Evolutionary conservation across 768 basidiomycete genomes (phyloP), one percentile per base, ranked within the genome.

Genomic region (Chlorophyllum brunneum): DNA sequence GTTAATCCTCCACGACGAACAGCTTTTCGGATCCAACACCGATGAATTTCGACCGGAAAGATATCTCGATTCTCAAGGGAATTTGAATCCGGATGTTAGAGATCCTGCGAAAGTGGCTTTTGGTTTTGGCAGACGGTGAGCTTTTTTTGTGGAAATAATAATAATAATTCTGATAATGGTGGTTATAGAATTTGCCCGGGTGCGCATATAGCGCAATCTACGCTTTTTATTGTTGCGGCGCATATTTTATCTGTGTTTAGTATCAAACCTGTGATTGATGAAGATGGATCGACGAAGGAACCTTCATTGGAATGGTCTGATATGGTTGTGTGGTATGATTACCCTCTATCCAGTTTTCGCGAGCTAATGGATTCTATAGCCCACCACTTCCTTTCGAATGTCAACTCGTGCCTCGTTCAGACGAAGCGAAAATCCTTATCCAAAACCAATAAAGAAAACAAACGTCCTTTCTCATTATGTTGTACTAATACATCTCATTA

Each of bases 271-370:
- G 59, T 62, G 8, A 58, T 61, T 1, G 61, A 64, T 54, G 61
- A 63, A 34, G 54, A 59, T 52, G 63, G 65, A 26, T 56, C 59
- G 4, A 23, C 55, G 2, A 43, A 63, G 15, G 61, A 62, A 41
- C 65, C 65, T 9, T 56, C 51, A 13, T 48, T 60, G 44, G 55
- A 62, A 7, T 66, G 49, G 39, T 57, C 62, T 10, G 63, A 64
- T 15, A 59, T 60, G 9, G 60, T 64, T 33, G 60, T 64, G 45
- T 61, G 61, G 63, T 65, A 24, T 33, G 56, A 7, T 40, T 26
- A 48, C 36, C 24, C 30, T 48, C 45, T 29, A 42, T 18, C 22
- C 10, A 3, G 11, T 43, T 27, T 34, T 43, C 22, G 42, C 40
- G 20, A 39, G 22, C 36, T 8, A 23, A 24, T 20, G 23, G 2